Base-by-base conservation (phyloP, 2,329 filamentous ascomycete species). In the Cladosporium sp. region DNA sequence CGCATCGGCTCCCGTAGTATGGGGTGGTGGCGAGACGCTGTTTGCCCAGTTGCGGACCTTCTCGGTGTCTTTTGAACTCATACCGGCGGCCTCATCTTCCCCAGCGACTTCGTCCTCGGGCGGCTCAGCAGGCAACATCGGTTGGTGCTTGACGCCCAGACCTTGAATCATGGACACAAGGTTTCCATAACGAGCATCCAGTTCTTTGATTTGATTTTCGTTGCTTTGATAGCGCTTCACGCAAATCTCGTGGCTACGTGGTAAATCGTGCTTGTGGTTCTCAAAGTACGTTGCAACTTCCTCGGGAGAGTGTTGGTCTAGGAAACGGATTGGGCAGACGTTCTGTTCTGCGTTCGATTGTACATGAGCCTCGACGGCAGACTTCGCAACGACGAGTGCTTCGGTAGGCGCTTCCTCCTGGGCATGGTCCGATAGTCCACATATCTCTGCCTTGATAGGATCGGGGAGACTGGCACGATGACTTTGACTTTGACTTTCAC, bases 111-210 rank as follows among this genome's bases (percentile, higher is more conserved):
- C 84, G 5, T 82, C 80, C 16, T 80, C 78, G 8, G 79, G 78
- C 33, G 28, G 52, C 63, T 82, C 80, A 5, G 56, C 55, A n/a
- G 63, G 63, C 31, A 97, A 82, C 87, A 95, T 92, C 6, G 91
- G 89, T 75, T 95, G 91, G 75, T 98, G 94, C 72, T 96, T 92
- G 69, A 89, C 86, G 58, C 93, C 91, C 46, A 98, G 82, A 10
- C 92, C 92, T 76, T 95, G 90, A 67, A 98, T 96, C 94, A 98
- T 97, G 79, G 88, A 96, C 71, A 92, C 92, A 52, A 97, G 82
- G 76, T 90, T 94, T 69, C 92, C 93, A 76, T 97, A 98, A 78
- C 97, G 98, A 68, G 92, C 92, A 77, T 98, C 94, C 64, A 98
- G 83, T 78, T 96, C 91, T 70, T 88, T 88, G 74, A 96, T 91